Conservation (phyloP, 78 protist species). For the Dictyostelium purpureum region DNA sequence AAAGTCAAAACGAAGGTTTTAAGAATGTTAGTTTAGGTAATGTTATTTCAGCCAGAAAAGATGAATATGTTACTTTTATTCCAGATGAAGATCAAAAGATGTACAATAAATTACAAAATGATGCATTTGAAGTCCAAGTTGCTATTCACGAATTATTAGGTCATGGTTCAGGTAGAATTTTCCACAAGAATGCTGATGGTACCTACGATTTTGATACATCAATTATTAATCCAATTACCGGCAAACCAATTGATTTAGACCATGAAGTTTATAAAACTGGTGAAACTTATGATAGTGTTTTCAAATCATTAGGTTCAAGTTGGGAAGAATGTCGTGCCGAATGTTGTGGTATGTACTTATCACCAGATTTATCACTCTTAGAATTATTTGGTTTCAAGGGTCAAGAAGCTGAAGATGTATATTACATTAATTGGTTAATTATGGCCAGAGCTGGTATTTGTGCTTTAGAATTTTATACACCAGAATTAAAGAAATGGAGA, state of each 20-base stretch:
- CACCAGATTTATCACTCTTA: slow-evolving; percentile 54
- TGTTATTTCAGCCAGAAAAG: slow-evolving; percentile 61
- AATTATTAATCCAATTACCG: slow-evolving; percentile 69
- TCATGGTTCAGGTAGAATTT: slow-evolving; percentile 88
- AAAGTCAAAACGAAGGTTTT: slow-evolving; percentile 86
- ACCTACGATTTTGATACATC: slow-evolving; percentile 42
- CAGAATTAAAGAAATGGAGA: slow-evolving; percentile 51
- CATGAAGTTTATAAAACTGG: slow-evolving; percentile 72
- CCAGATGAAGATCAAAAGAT: slow-evolving; percentile 63
- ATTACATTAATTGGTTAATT: slow-evolving; percentile 87
- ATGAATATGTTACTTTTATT: slow-evolving; percentile 51
- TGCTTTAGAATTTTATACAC: slow-evolving; percentile 87
- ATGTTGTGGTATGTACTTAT: slow-evolving; percentile 69
- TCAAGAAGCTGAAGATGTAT: slow-evolving; percentile 35
- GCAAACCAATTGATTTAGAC: slow-evolving; percentile 29
- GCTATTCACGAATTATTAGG: slow-evolving; percentile 90
- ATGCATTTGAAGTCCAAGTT: slow-evolving; percentile 88
- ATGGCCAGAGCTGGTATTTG: slow-evolving; percentile 89
- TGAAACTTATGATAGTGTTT: slow-evolving; percentile 83
- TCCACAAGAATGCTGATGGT: slow-evolving; percentile 37
- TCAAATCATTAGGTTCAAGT: slow-evolving; percentile 43
- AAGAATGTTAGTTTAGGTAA: slow-evolving; percentile 90
- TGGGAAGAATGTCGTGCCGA: slow-evolving; percentile 93
- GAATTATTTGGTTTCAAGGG: slow-evolving; percentile 65
- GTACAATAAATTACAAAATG: slow-evolving; percentile 19